These are phyloP conservation scores for Eugenia klotzschiana DNA, from an alignment of 441 rosid genomes.

Conservation along the genomic window DNA sequence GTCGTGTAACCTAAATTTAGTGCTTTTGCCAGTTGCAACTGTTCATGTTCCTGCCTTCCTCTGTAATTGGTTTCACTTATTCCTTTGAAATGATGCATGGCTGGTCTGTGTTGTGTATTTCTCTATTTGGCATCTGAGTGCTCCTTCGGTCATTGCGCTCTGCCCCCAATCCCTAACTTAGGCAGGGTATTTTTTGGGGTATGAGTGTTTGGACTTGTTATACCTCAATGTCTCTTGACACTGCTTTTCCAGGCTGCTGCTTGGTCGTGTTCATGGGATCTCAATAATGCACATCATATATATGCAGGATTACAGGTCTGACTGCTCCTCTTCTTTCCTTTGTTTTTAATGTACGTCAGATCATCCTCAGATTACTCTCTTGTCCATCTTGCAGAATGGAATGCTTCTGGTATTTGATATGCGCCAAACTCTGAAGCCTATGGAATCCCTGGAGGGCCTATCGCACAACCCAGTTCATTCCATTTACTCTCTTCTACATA, in stretches of 20 bases:
- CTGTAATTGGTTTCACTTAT: background rate
- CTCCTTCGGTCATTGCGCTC: background rate
- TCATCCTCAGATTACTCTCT: background rate
- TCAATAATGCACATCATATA: slow-evolving; percentile 36
- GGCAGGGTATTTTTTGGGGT: background rate
- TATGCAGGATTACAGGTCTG: slow-evolving; percentile 84
- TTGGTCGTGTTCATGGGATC: slow-evolving; percentile 97
- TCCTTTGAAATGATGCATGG: background rate
- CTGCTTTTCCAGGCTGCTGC: slow-evolving; percentile 46
- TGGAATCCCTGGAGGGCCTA: slow-evolving; percentile 43
- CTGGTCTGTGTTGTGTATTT: background rate
- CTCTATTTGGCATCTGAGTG: background rate
- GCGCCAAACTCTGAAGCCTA: slow-evolving; percentile 55
- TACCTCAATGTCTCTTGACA: background rate
- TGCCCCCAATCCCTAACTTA: background rate
- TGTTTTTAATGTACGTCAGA: background rate
- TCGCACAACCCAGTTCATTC: slow-evolving; percentile 68
- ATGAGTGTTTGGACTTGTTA: background rate
- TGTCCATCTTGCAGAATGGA: slow-evolving; percentile 40
- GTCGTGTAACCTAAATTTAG: background rate
- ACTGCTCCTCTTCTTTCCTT: background rate
- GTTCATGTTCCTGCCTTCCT: background rate
- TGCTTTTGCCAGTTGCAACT: background rate
- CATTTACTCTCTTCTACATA: slow-evolving; percentile 29
- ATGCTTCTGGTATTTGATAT: slow-evolving; percentile 58